Evolutionary conservation across 2,329 filamentous ascomycete species (phyloP).

Genomic region (Xylariales sp.): DNA sequence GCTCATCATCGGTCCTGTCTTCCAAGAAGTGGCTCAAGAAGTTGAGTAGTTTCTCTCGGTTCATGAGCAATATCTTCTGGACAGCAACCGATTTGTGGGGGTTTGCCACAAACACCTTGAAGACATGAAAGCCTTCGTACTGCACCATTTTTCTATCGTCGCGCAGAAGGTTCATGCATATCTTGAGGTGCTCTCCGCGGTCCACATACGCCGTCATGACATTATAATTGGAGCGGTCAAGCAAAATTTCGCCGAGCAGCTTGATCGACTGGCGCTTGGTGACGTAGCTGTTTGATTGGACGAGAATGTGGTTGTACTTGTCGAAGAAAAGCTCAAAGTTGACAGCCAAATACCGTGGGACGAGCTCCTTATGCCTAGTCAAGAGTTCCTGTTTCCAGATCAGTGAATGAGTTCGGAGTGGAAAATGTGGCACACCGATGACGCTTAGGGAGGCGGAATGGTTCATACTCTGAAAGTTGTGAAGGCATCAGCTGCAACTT

Average conservation of each 20-base stretch:
- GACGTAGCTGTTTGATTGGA: slow-evolving; percentile 93
- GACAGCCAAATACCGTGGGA: slow-evolving; percentile 79
- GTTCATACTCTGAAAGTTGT: slow-evolving; percentile 82
- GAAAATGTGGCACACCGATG: background rate
- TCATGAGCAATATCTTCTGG: slow-evolving; percentile 93
- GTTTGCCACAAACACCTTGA: slow-evolving; percentile 99
- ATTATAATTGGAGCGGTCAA: slow-evolving; percentile 94
- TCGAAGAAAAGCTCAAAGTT: slow-evolving; percentile 95
- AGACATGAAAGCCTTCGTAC: slow-evolving; percentile 98
- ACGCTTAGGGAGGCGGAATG: background rate
- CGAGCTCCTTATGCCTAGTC: slow-evolving; percentile 88
- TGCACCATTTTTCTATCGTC: slow-evolving; percentile 99
- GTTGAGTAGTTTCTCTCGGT: slow-evolving; percentile 81
- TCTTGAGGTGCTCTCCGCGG: slow-evolving; percentile 90
- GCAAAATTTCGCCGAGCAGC: slow-evolving; percentile 85
- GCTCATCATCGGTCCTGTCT: slow-evolving; percentile 93
- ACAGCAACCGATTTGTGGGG: slow-evolving; percentile 97
- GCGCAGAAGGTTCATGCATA: slow-evolving; percentile 94
- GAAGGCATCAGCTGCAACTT: slow-evolving; percentile 95
- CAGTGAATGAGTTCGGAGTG: too few species aligned
- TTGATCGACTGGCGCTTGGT: slow-evolving; percentile 99
- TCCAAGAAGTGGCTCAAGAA: slow-evolving; percentile 92
- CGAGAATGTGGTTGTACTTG: slow-evolving; percentile 80
- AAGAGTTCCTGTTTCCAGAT: slow-evolving; percentile 88
- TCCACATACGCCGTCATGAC: slow-evolving; percentile 98